phyloP scores from a whole-genome alignment of 306 rosid genomes.

The Hippophae tibetana region DNA sequence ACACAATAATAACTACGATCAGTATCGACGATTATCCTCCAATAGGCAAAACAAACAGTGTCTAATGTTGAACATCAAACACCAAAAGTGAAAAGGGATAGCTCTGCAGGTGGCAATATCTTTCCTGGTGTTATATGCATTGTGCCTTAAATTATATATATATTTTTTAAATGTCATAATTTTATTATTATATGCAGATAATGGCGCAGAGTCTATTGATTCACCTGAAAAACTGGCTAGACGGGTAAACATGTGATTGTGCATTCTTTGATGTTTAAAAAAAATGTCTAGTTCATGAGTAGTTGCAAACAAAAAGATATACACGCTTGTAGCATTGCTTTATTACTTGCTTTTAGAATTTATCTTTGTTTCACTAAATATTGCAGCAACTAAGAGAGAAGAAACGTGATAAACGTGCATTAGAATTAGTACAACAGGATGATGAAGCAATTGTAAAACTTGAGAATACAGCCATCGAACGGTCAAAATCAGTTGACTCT shows the following conservation, averaged over 20 bases:
- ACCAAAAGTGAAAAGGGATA: slow-evolving; percentile 24
- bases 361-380: slow-evolving; percentile 16
- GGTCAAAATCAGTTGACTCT: slow-evolving; percentile 67
- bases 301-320: too few species aligned
- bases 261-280: slow-evolving; percentile 4
- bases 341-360: slow-evolving; percentile 2
- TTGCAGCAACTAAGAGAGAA: slow-evolving; percentile 71
- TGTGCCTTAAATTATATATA: not conserved
- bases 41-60: slow-evolving; percentile 30
- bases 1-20: slow-evolving; percentile 2
- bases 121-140: slow-evolving; percentile 1
- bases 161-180: slow-evolving; percentile 7
- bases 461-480: slow-evolving; percentile 84
- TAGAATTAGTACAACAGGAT: slow-evolving; percentile 55
- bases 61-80: slow-evolving; percentile 36
- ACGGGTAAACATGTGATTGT: slow-evolving; percentile 50
- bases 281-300: slow-evolving; percentile 3
- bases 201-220: slow-evolving; percentile 25
- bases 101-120: slow-evolving; percentile 38
- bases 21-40: not conserved
- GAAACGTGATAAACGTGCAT: slow-evolving; percentile 59
- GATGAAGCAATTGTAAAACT: slow-evolving; percentile 55
- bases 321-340: not conserved
- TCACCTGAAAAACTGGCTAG: slow-evolving; percentile 37
- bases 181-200: slow-evolving; percentile 32